Base-by-base conservation (phyloP, 768 basidiomycete species). In the Chalciporus sphaerocephalus region DNA sequence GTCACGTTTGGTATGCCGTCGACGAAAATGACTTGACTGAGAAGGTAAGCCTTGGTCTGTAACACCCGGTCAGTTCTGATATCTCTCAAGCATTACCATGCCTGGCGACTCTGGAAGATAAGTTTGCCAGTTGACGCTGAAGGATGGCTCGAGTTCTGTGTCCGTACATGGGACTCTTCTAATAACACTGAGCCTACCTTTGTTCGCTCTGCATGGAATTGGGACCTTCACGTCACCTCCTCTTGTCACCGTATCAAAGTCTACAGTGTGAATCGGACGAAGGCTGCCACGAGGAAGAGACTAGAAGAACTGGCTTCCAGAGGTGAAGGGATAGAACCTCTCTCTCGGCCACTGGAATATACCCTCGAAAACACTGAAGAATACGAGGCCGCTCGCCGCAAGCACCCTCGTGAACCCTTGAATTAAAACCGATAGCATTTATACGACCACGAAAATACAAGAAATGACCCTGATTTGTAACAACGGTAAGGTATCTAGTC, bases 171-270 rank as follows among this genome's bases (percentile, higher is more conserved):
- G 77, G 77, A 79, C 51, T 75, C 74, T n/a, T 74, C 75, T 7
- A 74, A 74, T 60, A 79, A 80, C 52, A 79, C 76, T 3, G 73
- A 79, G 56, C 77, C 77, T 15, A 78, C 77, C 11, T 74, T 70
- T 46, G 73, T 78, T 13, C 72, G 76, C 36, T 77, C 75, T 6
- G 70, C 76, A 4, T 77, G 75, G 76, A 78, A 78, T 57, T 75
- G 74, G 74, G 74, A 74, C 45, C 64, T 74, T 22, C 77, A 79
- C 46, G 76, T 78, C 36, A 78, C 76, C 1, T 78, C 75, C 12
- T 76, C 75, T 1, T 69, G 64, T 46, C 76, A 79, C 45, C 72
- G 76, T 21, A 74, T 80, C 66, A 76, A 76, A 57, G 36, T 80
- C 2, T 78, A 75, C 61, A 75, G 74, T 52, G 73, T 80, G 44